Base-by-base conservation (phyloP, 441 rosid genomes). In the Lepidium campestre region DNA sequence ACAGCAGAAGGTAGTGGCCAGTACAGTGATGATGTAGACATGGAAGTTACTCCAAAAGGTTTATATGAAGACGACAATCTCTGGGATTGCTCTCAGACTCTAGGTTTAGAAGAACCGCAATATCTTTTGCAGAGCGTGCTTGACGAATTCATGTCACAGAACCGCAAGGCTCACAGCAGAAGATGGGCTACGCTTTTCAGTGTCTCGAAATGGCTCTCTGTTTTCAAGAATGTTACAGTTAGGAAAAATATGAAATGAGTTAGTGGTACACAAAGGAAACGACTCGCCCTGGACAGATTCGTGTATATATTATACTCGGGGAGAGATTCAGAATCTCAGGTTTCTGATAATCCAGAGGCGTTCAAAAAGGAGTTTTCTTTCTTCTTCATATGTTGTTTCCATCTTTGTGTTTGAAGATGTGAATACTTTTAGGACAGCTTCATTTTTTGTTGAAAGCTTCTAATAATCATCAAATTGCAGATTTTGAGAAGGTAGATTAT, bases 171-270 rank as follows among this genome's bases (percentile, higher is more conserved):
- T 23, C 74, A 62, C 35, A 88, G 87, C 65, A 89, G 68, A 79
- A 83, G 97, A 79, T 93, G 98, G 98, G 83, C 85, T 37, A 93
- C 82, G 83, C 74, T 93, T 47, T 87, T 78, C 70, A 87, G 87
- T 34, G 91, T 93, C 63, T 77, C 90, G 59, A 89, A 87, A 76
- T 90, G 93, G 94, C 80, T 93, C 57, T 78, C 83, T 18, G 69
- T 89, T 40, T 81, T 84, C 73, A 90, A 73, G 75, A 75, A 48
- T 39, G 91, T 85, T 67, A 81, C 85, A 18, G 71, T 52, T 36
- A 86, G 65, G 75, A 82, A 72, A 68, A 72, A 52, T 54, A 55
- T 74, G 63, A 73, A 55, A 10, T 66, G 72, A 59, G 44, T 25
- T 72, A 41, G 60, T 48, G 34, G 11, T 15, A 37, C 15, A 31